These are phyloP conservation scores for Sequoia sempervirens DNA, from an alignment of 75 land plant species.

Conservation along the genomic window DNA sequence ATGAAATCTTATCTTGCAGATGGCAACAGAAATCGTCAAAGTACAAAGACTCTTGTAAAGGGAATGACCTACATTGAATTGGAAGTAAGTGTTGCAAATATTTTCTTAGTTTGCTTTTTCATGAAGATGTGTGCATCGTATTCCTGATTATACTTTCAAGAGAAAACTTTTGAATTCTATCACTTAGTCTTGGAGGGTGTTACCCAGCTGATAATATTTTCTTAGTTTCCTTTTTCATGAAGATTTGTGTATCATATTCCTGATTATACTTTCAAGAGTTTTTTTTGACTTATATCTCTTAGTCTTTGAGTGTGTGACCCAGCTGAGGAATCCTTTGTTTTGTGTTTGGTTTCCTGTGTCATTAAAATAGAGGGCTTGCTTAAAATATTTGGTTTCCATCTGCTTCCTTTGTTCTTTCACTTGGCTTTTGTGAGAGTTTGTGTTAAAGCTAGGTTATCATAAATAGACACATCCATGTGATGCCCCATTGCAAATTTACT, in stretches of 20 bases:
- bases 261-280: neutral
- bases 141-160: neutral
- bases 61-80: constrained; percentile 4
- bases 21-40: neutral
- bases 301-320: neutral
- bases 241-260: neutral
- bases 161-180: neutral
- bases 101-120: constrained; percentile 1
- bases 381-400: neutral
- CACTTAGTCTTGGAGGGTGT: neutral
- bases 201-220: neutral
- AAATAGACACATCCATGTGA: neutral
- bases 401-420: neutral
- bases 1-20: neutral
- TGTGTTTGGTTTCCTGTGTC: neutral
- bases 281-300: neutral
- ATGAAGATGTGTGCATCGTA: neutral
- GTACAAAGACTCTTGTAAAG: constrained; percentile 5
- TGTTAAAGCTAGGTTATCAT: neutral
- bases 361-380: neutral
- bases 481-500: neutral
- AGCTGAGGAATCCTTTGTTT: neutral
- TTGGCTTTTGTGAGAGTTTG: neutral
- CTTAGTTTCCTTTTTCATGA: neutral
- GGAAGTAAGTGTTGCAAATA: neutral